Conservation (phyloP, 2,329 filamentous ascomycete species). For the Aspergillus fischeri region DNA sequence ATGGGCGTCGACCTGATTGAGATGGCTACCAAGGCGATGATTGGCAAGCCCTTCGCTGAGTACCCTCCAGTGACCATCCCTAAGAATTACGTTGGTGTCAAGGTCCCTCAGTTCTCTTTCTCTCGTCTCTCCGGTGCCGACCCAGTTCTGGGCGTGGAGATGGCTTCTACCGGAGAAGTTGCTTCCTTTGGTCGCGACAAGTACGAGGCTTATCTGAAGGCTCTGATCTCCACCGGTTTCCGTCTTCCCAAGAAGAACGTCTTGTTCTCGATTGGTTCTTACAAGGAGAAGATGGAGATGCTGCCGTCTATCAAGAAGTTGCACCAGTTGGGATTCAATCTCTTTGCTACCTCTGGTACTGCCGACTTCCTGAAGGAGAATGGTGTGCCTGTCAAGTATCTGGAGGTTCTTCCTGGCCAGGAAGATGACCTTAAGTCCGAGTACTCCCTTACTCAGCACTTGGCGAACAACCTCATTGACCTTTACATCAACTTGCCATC, state of each 20-base stretch:
- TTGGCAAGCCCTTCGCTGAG: constrained; percentile 72
- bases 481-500: constrained; percentile 99
- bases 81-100: constrained; percentile 85
- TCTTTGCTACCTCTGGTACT: constrained; percentile 94
- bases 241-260: constrained; percentile 94
- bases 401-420: constrained; percentile 76
- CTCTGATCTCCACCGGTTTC: constrained; percentile 91
- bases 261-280: constrained; percentile 89
- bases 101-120: constrained; percentile 99
- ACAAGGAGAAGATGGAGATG: constrained; percentile 98
- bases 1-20: constrained; percentile 98
- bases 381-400: constrained; percentile 84
- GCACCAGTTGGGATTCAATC: constrained; percentile 85
- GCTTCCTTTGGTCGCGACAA: constrained; percentile 94
- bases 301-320: constrained; percentile 86
- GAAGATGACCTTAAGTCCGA: constrained; percentile 87
- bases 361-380: constrained; percentile 95
- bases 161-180: constrained; percentile 98
- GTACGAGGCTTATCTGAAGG: constrained; percentile 97
- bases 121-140: constrained; percentile 93
- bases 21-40: constrained; percentile 97
- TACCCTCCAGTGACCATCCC: constrained; percentile 76
- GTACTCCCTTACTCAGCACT: constrained; percentile 93
- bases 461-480: constrained; percentile 97
- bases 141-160: constrained; percentile 94